Base-by-base conservation (phyloP, 129 eudicot genomes). In the Rutidosis leptorrhynchoides region DNA sequence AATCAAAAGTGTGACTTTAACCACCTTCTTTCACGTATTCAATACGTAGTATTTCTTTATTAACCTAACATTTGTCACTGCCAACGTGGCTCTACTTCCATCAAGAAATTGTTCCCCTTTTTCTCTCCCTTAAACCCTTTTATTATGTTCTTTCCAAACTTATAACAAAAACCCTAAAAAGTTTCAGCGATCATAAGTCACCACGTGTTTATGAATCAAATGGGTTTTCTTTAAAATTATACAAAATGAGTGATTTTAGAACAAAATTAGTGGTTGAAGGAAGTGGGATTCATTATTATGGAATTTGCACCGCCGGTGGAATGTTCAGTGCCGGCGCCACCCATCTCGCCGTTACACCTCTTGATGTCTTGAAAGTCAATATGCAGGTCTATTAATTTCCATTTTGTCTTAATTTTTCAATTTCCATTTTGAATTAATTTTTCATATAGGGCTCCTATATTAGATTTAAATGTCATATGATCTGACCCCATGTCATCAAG, bases 291-390 rank as follows among this genome's bases (percentile, higher is more conserved):
- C 83, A 85, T 32, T 92, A 88, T 69, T 92, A 92, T 57, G 90
- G 95, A 3, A 72, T 92, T 21, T 92, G 98, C 28, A 77, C 98
- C 3, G 76, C 74, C 45, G 98, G 96, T 23, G 96, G 98, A 32
- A 88, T 92, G 95, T 80, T 92, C 73, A 88, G 98, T 56, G 96
- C 98, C 62, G 98, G 91, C 12, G 80, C 95, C 63, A 82, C 98
- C 74, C 98, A 92, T 83, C 90, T 92, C 72, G 89, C 90, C 57
- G 79, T 88, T 56, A 92, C 98, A 48, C 98, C 98, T 54, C 96
- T 92, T 26, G 98, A 92, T 78, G 96, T 92, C 29, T 78, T 92
- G 72, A 92, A 92, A 78, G 98, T 92, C 64, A 85, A 92, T 80
- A 92, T 92, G 98, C 98, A 92, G 87, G 96, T 83, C 2, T 10